phyloP scores from a whole-genome alignment of 345 rosid species.

The Euphorbia peplus region DNA sequence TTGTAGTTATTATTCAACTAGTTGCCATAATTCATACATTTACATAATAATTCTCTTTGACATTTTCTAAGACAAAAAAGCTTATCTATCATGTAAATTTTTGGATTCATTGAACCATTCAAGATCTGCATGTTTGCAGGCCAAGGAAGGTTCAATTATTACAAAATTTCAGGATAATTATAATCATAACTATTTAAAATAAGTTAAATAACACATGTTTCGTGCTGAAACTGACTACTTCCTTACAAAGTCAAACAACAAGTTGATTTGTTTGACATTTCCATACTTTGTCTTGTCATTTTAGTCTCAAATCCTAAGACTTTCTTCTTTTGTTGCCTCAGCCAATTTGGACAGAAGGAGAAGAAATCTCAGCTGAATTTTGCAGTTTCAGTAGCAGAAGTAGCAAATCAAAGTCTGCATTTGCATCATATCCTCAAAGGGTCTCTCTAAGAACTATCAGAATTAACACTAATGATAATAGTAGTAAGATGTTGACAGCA shows the following conservation, averaged over 20 bases:
- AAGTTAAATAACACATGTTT: neutral
- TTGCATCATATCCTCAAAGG: conserved; percentile 44
- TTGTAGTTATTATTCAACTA: neutral
- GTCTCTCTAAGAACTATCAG: conserved; percentile 28
- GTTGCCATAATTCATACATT: neutral
- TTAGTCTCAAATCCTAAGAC: neutral
- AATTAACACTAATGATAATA: neutral
- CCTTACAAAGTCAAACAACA: conserved; percentile 2
- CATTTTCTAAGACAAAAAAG: neutral
- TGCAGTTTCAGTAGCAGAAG: conserved; percentile 24
- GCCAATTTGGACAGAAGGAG: conserved; percentile 58
- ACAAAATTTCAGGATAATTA: neutral
- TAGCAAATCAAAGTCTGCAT: conserved; percentile 22
- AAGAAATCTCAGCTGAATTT: conserved; percentile 39
- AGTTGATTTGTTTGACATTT: conserved; percentile 16
- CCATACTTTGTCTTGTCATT: neutral
- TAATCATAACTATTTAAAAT: neutral
- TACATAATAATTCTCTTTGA: neutral
- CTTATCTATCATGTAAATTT: too few relatives aligned
- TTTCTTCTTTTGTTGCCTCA: conserved; percentile 20
- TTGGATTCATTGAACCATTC: neutral
- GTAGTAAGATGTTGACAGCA: conserved; percentile 11
- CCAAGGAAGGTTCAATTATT: neutral
- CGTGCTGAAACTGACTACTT: neutral
- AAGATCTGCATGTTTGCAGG: neutral